Evolutionary conservation across 2,329 filamentous ascomycete species (phyloP), one percentile per base, ranked within the genome.

Genomic region (Mariannaea sp.): DNA sequence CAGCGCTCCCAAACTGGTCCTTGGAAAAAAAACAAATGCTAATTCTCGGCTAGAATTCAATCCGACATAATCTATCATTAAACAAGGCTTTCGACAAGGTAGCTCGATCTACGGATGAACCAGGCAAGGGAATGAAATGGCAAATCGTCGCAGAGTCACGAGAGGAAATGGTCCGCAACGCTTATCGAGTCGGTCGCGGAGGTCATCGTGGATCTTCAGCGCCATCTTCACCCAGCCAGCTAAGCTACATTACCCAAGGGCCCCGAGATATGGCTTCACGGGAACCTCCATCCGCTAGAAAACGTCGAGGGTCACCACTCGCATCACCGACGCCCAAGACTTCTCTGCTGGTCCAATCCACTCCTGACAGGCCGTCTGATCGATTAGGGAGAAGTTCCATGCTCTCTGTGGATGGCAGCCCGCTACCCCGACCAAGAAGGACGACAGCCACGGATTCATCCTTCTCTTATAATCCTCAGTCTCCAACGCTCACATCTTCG

Each of bases 121-220:
- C 94, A 17, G 94, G 94, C 10, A 99, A 99, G 71, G 94, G 94
- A 22, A 97, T 97, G 92, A 97, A 97, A 70, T 99, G 94, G 94
- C 90, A 93, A 72, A 92, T 99, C 67, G 86, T 90, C 4, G 82
- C 89, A 1, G 90, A 95, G 58, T 83, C 87, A 60, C 86, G 88
- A 42, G 90, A 97, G 14, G 93, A 96, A 47, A 96, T 97, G 78
- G 82, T 91, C 55, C 89, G 89, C 69, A 90, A 88, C 62, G 82
- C 82, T 2, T 82, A 77, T 62, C 80, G 81, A 49, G 80, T 83
- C 14, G 84, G 84, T 14, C 78, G 82, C 39, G 83, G 85, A 43
- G 84, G 84, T 4, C 84, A 86, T 60, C 78, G 85, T 55, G 85
- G 85, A 53, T 88, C 86, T 20, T 89, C 86, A 7, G 85, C 83